phyloP scores from a whole-genome alignment of 2,329 filamentous ascomycete genomes.

The Hypoxylon sp. region DNA sequence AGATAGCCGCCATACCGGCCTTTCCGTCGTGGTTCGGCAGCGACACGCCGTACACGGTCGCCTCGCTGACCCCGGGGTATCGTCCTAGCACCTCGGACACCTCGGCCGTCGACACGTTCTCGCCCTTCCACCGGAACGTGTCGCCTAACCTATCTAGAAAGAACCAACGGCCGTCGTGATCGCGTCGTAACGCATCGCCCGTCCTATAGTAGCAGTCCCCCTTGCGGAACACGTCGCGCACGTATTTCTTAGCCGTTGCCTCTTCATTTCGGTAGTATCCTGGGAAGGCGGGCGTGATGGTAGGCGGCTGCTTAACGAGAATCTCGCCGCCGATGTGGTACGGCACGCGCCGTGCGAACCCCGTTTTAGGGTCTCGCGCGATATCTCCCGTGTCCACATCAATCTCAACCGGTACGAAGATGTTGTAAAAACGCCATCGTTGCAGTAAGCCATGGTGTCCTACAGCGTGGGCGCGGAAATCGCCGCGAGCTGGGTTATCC shows the following conservation, averaged over 20 bases:
- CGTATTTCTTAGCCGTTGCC: slow-evolving; percentile 77
- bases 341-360: slow-evolving; percentile 73
- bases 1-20: slow-evolving; percentile 75
- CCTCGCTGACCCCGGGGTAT: slow-evolving; percentile 72
- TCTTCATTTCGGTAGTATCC: slow-evolving; percentile 78
- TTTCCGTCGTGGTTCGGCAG: slow-evolving; percentile 77
- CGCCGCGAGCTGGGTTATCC: slow-evolving; percentile 71
- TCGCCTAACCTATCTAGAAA: slow-evolving; percentile 79
- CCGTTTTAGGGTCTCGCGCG: slow-evolving; percentile 74
- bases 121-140: slow-evolving; percentile 81
- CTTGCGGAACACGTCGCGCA: slow-evolving; percentile 74
- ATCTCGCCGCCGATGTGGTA: slow-evolving; percentile 83
- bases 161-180: slow-evolving; percentile 75
- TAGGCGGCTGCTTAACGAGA: slow-evolving; percentile 69
- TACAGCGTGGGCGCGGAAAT: slow-evolving; percentile 74
- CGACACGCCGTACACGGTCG: slow-evolving; percentile 78
- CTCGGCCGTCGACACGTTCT: slow-evolving; percentile 77
- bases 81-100: slow-evolving; percentile 74
- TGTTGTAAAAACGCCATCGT: slow-evolving; percentile 66
- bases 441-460: slow-evolving; percentile 78
- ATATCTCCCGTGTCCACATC: slow-evolving; percentile 79
- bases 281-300: slow-evolving; percentile 70
- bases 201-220: slow-evolving; percentile 79
- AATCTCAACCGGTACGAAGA: slow-evolving; percentile 76
- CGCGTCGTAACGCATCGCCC: slow-evolving; percentile 75